Base-by-base conservation (phyloP, 106 monocot species). In the Dendrobium huoshanense region DNA sequence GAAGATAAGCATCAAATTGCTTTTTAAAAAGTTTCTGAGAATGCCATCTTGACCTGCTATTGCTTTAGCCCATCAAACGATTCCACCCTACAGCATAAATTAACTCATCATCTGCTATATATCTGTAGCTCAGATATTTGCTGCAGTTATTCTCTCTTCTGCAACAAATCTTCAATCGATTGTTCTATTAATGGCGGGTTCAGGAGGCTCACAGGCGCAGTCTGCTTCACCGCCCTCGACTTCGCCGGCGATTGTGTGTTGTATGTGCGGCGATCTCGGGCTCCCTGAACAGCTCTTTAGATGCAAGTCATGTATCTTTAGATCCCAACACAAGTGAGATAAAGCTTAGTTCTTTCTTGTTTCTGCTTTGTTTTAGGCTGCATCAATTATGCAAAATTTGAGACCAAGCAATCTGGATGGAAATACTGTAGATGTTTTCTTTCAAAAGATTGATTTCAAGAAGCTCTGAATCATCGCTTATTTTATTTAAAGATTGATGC, bases 221-320 rank as follows among this genome's bases (percentile, higher is more conserved):
- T 15, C 33, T 33, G 37, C 70, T 13, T 37, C 43, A 19, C 9
- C 74, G 20, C 1, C 74, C 20, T 5, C 43, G n/a, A 41, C 43
- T 13, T 51, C 16, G 17, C 27, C 78, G 47, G 7, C 78, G 29
- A 67, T 9, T 11, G 84, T 87, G 13, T 90, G 90, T 61, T 88
- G 90, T 70, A 90, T 90, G 90, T 90, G 90, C 79, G 90, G 90
- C 29, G 90, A 90, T 45, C 81, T 67, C 33, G 90, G 90, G 45
- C 49, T 90, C 9, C 15, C 79, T 1, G 20, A 41, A 5, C 86
- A 90, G 88, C 81, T 90, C 18, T 90, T 88, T 70, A 81, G 81
- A 10, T 90, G 90, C 87, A 83, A 77, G 51, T 68, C 61, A 5
- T 90, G 90, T 76, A 61, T 41, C 18, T 72, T 67, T 31, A 48